Evolutionary conservation across 23 red algal genomes (phyloP), one percentile per base, ranked within the genome.

Genomic region (Cyanidiococcus yangmingshanensis): DNA sequence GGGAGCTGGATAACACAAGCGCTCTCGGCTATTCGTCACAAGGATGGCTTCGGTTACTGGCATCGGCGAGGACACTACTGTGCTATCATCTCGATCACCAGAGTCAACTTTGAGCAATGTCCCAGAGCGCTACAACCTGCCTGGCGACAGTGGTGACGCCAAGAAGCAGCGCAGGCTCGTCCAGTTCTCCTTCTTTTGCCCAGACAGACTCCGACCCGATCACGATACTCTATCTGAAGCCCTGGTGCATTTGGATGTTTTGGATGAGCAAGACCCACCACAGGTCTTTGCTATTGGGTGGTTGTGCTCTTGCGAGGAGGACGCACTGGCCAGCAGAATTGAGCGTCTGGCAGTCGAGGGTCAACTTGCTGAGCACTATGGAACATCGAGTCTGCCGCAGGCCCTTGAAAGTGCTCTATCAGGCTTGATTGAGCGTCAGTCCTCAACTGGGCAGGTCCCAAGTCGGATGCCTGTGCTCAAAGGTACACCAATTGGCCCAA

Each of bases 181-280:
- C 27, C 21, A 71, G n/a, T 71, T 71, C 27, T 71, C 63, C 12
- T 71, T 71, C 63, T 71, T 71, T 35, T 29, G 63, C 7, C 32
- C n/a, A 35, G 45, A 54, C 45, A 54, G 45, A 54, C 32, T 25
- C 63, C 21, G 12, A 7, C n/a, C n/a, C 12, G 63, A 71, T 12
- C 12, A 17, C 12, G 63, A 35, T 30, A 35, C 21, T 12, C 63
- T 25, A 2, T 7, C 21, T 7, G 63, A 25, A 29, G 63, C 32
- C 7, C n/a, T 71, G 12, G 63, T 71, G 63, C 63, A 12, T 25
- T 30, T 71, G 63, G 63, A 71, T 30, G 63, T 71, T 30, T 2
- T 71, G 12, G 63, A 71, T 71, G 63, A 71, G 63, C 63, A 12
- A 35, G 63, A 35, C 63, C n/a, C 63, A 35, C 63, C 63, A 7